Evolutionary conservation across 352 stramenopile species (phyloP).

Genomic region (Phytopythium helicoides): DNA sequence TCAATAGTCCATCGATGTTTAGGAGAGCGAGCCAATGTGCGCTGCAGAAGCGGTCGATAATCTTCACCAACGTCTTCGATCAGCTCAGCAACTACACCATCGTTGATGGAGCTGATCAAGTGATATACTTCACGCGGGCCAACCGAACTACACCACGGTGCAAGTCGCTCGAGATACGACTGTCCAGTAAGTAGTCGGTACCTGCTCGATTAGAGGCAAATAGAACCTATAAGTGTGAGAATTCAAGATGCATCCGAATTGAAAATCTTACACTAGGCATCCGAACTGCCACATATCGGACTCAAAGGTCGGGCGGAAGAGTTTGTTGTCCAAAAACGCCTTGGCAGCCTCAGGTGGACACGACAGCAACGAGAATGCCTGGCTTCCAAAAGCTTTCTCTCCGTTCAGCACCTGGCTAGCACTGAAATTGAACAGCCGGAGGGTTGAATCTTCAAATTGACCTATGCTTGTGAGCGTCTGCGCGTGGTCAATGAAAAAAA

Average conservation of each 20-base stretch:
- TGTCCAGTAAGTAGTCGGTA: constrained; percentile 49
- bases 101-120: constrained; percentile 53
- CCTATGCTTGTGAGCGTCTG: constrained; percentile 44
- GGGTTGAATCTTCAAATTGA: constrained; percentile 34
- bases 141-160: constrained; percentile 38
- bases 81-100: constrained; percentile 34
- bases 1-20: constrained; percentile 51
- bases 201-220: constrained; percentile 16
- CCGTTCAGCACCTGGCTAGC: constrained; percentile 38
- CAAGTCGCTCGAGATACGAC: constrained; percentile 39
- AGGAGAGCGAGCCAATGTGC: constrained; percentile 39
- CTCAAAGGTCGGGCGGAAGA: constrained; percentile 37
- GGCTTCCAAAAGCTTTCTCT: constrained; percentile 20
- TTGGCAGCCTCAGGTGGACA: constrained; percentile 54
- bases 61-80: constrained; percentile 27
- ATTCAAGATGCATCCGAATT: neutral
- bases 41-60: constrained; percentile 40
- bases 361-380: constrained; percentile 20
- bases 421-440: constrained; percentile 44
- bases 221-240: neutral
- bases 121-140: constrained; percentile 39
- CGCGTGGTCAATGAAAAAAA: neutral
- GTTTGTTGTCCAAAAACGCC: constrained; percentile 35
- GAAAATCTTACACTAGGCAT: constrained; percentile 52
- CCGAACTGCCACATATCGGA: constrained; percentile 80